Evolutionary conservation across 1,284 basidiomycete genomes (phyloP), one percentile per base, ranked within the genome.

Genomic region (Butyriboletus regius): DNA sequence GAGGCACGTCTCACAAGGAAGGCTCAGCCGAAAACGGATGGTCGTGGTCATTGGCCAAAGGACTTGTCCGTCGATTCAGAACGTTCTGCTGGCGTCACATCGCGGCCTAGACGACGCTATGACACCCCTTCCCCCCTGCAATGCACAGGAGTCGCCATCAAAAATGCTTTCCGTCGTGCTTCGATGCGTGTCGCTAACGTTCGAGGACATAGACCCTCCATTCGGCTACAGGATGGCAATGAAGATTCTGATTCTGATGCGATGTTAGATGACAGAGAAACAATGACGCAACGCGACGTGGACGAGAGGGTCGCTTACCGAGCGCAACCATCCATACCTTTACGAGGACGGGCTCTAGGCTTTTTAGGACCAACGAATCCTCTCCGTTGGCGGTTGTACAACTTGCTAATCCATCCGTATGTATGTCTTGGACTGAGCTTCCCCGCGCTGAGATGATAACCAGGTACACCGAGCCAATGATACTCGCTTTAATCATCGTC

Each of bases 391-490:
- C 67, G 73, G 1, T 75, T 88, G 62, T 88, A 83, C 63, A 70
- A 72, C n/a, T 70, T 88, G 46, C 72, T 95, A 32, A 72, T 83
- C 12, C 80, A 82, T 67, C 73, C 79, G 86, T 91, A 59, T 55
- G 75, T 71, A 9, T 33, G 36, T 35, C 36, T 41, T 38, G 29
- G 14, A 10, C 34, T 4, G 29, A 12, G 20, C n/a, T 36, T 51
- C 14, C 28, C 8, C 29, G 34, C 24, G n/a, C 59, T 33, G 39
- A 49, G 10, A 37, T 29, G 6, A 33, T 43, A 20, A 39, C 48
- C 55, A 92, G 90, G 56, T 88, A 83, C 79, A 91, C 92, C 15
- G 94, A 98, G 68, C 91, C 91, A 12, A 57, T 75, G 35, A 89
- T 98, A 48, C 77, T 98, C 37, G 60, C 85, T 8, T 75, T 94